These are phyloP conservation scores for Hydnum rufescens DNA, from an alignment of 768 basidiomycete species.

Conservation along the genomic window DNA sequence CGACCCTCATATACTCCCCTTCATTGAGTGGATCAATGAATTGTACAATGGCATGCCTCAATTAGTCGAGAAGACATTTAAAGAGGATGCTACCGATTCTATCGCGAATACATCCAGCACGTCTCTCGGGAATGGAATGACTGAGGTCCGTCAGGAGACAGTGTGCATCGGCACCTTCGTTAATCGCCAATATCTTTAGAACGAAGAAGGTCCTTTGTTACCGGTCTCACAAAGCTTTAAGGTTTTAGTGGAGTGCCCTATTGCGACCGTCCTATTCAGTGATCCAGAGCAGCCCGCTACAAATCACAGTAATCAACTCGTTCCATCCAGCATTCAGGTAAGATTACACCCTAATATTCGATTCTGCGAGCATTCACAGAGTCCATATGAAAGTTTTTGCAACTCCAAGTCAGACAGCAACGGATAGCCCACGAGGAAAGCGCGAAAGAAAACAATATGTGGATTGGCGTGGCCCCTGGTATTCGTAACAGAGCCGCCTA, in stretches of 20 bases:
- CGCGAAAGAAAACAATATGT: slow-evolving; percentile 64
- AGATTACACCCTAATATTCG: slow-evolving; percentile 8
- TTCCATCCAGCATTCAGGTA: slow-evolving; percentile 52
- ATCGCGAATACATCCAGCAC: too few relatives aligned
- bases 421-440: slow-evolving; percentile 52
- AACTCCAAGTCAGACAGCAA: slow-evolving; percentile 66
- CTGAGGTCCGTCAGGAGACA: too few relatives aligned
- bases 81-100: slow-evolving; percentile 21
- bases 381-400: slow-evolving; percentile 28
- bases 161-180: background rate
- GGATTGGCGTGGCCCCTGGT: slow-evolving; percentile 60
- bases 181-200: background rate
- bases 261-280: slow-evolving; percentile 77
- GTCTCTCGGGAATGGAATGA: too few relatives aligned
- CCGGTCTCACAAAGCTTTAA: slow-evolving; percentile 77
- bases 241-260: slow-evolving; percentile 81
- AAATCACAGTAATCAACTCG: slow-evolving; percentile 20
- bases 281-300: slow-evolving; percentile 40
- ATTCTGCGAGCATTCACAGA: background rate
- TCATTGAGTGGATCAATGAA: slow-evolving; percentile 62
- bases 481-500: slow-evolving; percentile 59
- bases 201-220: slow-evolving; percentile 27
- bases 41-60: slow-evolving; percentile 53
- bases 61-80: slow-evolving; percentile 56
- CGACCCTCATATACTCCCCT: slow-evolving; percentile 57